Percentiles rank a stretch among this genome's conserved stretches.
phyloP scores from a whole-genome alignment of 805 yeast genomes.

The Cyberlindnera euphorbiae region DNA sequence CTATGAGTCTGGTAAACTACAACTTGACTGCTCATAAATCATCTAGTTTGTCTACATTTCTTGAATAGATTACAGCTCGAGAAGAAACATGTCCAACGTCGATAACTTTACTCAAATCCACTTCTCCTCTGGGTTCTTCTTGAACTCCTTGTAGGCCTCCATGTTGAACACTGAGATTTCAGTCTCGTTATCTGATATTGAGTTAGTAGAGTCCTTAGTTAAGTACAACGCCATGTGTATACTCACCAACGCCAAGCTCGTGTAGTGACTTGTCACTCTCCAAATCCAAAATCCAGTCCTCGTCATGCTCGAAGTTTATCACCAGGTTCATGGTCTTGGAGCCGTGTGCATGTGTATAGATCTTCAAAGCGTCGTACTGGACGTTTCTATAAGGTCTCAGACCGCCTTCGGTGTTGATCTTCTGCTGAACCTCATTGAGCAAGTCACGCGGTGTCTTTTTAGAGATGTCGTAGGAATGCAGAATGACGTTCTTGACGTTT shows the following conservation, averaged over 20 bases:
- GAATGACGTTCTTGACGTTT: constrained; percentile 73
- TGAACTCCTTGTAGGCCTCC: constrained; percentile 61
- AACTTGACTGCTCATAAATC: no score
- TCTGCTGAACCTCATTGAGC: constrained; percentile 43
- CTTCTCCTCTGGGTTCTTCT: constrained; percentile 82
- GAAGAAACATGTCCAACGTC: no score
- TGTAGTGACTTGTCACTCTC: constrained; percentile 33
- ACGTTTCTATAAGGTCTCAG: constrained; percentile 81
- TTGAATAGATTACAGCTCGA: no score
- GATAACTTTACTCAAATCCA: constrained; percentile 55
- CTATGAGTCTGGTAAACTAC: no score
- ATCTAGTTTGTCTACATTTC: no score
- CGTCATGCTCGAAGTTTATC: constrained; percentile 82
- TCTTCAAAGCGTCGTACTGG: constrained; percentile 67
- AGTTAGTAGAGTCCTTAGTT: constrained; percentile 11
- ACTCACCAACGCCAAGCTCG: constrained; percentile 34
- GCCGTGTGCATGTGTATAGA: constrained; percentile 93
- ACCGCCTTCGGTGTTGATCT: constrained; percentile 54
- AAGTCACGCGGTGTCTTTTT: constrained; percentile 62
- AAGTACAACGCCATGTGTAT: constrained; percentile 26
- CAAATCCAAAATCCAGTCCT: constrained; percentile 57
- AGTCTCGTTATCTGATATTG: constrained; percentile 67
- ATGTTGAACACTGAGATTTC: constrained; percentile 80
- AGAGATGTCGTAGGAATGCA: constrained; percentile 66
- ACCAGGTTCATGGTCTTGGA: constrained; percentile 90